Base-by-base conservation (phyloP, 2,329 filamentous ascomycete genomes). In the Neocucurbitaria cava region DNA sequence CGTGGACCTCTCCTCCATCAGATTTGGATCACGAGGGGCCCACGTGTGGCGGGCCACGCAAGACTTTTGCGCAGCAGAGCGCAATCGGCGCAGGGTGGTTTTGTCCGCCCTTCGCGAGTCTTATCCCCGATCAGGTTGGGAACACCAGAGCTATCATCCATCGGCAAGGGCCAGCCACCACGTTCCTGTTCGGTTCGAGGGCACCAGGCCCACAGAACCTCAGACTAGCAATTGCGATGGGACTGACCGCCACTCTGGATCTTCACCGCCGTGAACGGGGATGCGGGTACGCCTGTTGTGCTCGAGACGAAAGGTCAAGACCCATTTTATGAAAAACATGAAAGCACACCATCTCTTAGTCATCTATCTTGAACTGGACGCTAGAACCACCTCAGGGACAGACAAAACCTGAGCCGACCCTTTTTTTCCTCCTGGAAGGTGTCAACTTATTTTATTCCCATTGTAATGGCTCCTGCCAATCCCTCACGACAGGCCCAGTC, bases 1-100 rank as follows among this genome's bases (percentile, higher is more conserved):
- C 52, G 79, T 88, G 20, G 87, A 86, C 58, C 66, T 87, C 30
- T 82, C 79, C 41, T 82, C 79, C 41, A 82, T 79, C 41, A 82
- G 87, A 3, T 82, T 79, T 11, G 77, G n/a, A n/a, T n/a, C 82
- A 3, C 78, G 77, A 0, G 68, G 83, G 4, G 85, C 85, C 0
- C 84, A 84, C 62, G 66, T 28, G 26, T 28, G 5, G 26, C 10
- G 26, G 10, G 10, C 26, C 5, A 28, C 5, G 26, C 26, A 28
- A 5, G 26, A 28, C 26, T 11, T 31, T 13, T 31, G 28, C 8
- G 11, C 9, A 10, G 26, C 10, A 10, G 26, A 28, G 26, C 26
- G 26, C 5, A 28, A 28, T 28, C 10, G 5, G 26, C 26, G 26
- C 10, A 28, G 26, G 5, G n/a, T 28, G 26, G 5, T 28, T 28